phyloP scores from a whole-genome alignment of 2,329 filamentous ascomycete genomes.

The Fusarium papillatum region DNA sequence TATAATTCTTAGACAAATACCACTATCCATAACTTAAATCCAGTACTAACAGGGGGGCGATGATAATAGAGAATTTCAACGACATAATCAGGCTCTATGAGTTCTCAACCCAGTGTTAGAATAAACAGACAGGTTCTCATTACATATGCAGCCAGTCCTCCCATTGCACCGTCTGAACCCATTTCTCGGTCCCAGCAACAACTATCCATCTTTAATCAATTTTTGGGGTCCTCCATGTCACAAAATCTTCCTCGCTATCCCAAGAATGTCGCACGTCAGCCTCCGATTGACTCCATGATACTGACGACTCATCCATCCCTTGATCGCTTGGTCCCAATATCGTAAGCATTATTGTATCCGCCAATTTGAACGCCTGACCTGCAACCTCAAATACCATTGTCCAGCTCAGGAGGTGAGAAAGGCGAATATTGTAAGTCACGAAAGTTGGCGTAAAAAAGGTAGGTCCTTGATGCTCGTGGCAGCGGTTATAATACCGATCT shows the following conservation, averaged over 20 bases:
- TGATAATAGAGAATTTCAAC: background rate
- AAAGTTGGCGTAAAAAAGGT: constrained; percentile 27
- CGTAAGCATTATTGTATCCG: background rate
- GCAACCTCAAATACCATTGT: background rate
- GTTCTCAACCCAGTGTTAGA: background rate
- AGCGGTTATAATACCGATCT: background rate
- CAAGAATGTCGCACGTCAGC: background rate
- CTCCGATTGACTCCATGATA: background rate
- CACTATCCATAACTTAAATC: background rate
- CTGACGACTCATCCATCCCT: too few species aligned
- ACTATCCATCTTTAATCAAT: background rate
- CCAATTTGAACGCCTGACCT: background rate
- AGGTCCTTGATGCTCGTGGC: background rate
- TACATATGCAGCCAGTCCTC: background rate
- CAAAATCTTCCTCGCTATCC: background rate
- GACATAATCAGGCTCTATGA: background rate
- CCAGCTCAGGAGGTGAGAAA: constrained; percentile 41
- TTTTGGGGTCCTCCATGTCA: background rate
- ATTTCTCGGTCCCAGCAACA: background rate
- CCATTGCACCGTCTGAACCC: background rate
- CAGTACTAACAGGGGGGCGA: background rate
- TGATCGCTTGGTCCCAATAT: background rate
- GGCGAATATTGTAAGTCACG: constrained; percentile 43
- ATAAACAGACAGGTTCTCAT: background rate
- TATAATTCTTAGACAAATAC: background rate